phyloP scores from a whole-genome alignment of 2,329 filamentous ascomycete species.

The Fusarium beomiforme region DNA sequence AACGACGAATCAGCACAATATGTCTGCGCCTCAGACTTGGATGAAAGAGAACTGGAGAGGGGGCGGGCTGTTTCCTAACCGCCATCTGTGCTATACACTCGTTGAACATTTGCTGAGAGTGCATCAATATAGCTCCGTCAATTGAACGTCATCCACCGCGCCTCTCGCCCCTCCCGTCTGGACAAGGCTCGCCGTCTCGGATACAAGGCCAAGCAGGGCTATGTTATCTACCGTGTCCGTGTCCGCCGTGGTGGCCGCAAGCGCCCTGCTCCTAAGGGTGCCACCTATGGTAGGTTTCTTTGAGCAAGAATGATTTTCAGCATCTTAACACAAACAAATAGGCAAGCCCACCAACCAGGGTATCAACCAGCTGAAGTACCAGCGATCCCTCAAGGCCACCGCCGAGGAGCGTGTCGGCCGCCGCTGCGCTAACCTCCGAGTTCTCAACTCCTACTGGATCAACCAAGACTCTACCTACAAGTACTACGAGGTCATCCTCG shows the following conservation, averaged over 20 bases:
- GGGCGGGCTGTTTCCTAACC: conserved; percentile 23
- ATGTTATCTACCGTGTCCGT: conserved; percentile 99
- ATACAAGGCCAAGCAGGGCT: conserved; percentile 99
- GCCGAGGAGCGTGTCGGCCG: conserved; percentile 99
- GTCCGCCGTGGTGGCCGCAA: conserved; percentile 99
- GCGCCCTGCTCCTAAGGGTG: conserved; percentile 95
- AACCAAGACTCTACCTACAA: conserved; percentile 99
- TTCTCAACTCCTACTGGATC: conserved; percentile 99
- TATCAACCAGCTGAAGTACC: conserved; percentile 99
- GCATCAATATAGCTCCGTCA: conserved; percentile 99
- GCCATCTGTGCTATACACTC: conserved; percentile 85
- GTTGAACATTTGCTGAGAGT: conserved; percentile 99
- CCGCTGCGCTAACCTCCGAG: conserved; percentile 98
- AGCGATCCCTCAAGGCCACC: conserved; percentile 96
- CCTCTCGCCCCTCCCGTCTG: conserved; percentile 95
- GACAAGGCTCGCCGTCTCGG: conserved; percentile 99
- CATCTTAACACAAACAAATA: conserved; percentile 53
- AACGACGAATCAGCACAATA: background rate
- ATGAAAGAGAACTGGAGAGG: conserved; percentile 11
- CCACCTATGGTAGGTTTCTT: conserved; percentile 86
- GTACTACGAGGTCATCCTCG: conserved; percentile 99
- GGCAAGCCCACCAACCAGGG: conserved; percentile 99
- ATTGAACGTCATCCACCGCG: conserved; percentile 99
- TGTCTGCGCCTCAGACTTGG: conserved; percentile 1
- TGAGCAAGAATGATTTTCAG: background rate